Conservation (phyloP, 2,329 filamentous ascomycete genomes). For the Diaporthe sp. region DNA sequence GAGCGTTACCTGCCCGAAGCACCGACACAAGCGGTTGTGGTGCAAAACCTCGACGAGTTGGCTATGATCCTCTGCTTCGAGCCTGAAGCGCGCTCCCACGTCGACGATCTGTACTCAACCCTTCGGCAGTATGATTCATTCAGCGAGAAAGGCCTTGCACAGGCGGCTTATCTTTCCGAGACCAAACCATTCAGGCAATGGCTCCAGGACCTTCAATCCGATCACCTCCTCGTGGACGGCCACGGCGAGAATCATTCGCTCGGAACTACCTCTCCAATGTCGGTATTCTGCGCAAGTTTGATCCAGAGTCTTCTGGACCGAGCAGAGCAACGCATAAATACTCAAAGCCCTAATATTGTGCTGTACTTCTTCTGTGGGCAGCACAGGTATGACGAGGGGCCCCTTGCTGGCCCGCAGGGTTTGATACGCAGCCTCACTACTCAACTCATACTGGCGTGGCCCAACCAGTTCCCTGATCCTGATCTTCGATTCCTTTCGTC, state of each 20-base stretch:
- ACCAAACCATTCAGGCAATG: not conserved
- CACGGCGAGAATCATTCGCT: conserved; percentile 5
- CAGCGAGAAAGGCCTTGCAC: conserved; percentile 18
- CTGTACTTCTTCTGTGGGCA: conserved; percentile 34
- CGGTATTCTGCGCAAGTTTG: conserved; percentile 29
- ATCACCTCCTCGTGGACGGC: conserved; percentile 31
- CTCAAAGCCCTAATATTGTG: not conserved
- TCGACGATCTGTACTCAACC: not conserved
- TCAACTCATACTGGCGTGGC: conserved; percentile 8
- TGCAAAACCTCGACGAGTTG: not conserved
- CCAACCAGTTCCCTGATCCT: not conserved
- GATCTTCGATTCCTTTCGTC: not conserved
- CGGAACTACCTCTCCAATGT: conserved; percentile 7
- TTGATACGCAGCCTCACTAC: conserved; percentile 19
- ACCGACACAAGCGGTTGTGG: too few species aligned
- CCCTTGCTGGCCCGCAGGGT: not conserved
- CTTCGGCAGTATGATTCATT: conserved; percentile 8
- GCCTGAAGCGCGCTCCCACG: not conserved
- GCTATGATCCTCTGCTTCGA: not conserved
- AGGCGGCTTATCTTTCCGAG: conserved; percentile 9
- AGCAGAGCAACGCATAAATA: not conserved
- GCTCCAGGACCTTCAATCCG: not conserved
- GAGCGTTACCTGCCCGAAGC: not conserved
- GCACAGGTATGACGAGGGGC: not conserved
- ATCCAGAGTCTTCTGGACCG: conserved; percentile 12